Conservation (phyloP, 2,329 filamentous ascomycete genomes). For the Byssoonygena ceratinophila region DNA sequence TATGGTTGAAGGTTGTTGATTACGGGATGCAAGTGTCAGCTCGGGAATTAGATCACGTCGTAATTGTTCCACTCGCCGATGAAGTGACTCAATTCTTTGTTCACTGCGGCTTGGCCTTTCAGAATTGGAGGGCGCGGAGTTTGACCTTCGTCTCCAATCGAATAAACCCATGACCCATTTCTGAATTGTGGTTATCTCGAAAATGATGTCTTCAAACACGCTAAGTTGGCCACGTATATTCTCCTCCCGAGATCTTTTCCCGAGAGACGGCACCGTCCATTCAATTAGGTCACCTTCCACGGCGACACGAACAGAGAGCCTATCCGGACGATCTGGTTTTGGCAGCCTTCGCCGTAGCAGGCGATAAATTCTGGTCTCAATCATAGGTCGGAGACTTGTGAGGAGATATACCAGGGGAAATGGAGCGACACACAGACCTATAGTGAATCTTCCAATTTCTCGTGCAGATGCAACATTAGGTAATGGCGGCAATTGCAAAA, state of each 20-base stretch:
- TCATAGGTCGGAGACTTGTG: conserved; percentile 28
- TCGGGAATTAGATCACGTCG: conserved; percentile 12
- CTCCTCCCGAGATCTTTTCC: conserved; percentile 34
- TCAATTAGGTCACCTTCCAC: conserved; percentile 36
- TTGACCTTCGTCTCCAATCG: conserved; percentile 15
- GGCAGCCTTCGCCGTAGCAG: conserved; percentile 33
- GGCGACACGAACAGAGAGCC: conserved; percentile 34
- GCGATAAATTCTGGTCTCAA: conserved; percentile 34
- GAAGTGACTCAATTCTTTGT: conserved; percentile 24
- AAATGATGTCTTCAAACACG: conserved; percentile 29
- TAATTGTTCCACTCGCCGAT: conserved; percentile 25
- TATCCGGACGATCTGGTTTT: conserved; percentile 33
- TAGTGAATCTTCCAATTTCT: conserved; percentile 22
- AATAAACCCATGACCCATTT: conserved; percentile 28
- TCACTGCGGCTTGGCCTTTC: conserved; percentile 17
- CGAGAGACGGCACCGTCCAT: conserved; percentile 34
- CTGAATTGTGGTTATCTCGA: conserved; percentile 26
- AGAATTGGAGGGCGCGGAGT: conserved; percentile 8
- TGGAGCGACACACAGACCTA: conserved; percentile 27
- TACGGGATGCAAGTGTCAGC: background rate
- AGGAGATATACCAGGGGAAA: conserved; percentile 29
- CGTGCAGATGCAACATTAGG: conserved; percentile 23
- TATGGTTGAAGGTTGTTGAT: background rate
- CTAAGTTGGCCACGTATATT: conserved; percentile 29
- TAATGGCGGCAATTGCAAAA: conserved; percentile 27